Base-by-base conservation (phyloP, 1,139 yeast genomes). In the Candida gigantensis region DNA sequence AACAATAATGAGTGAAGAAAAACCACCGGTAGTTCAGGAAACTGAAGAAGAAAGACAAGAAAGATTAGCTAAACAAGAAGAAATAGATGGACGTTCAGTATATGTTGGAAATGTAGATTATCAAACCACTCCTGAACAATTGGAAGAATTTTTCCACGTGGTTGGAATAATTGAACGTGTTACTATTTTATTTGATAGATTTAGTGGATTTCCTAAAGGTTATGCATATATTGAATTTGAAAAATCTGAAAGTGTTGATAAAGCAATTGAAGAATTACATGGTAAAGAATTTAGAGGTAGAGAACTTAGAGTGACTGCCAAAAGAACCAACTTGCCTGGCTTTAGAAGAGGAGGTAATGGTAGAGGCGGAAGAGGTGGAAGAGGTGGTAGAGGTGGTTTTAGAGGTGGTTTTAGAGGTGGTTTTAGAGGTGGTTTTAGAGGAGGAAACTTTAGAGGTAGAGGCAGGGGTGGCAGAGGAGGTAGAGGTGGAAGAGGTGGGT, bases 21-120 rank as follows among this genome's bases (percentile, higher is more conserved):
- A 30, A 28, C 34, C 34, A 33, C 17, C 34, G 12, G 40, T 37
- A 36, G 35, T 34, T 20, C 44, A 44, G 25, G 63, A 53, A 43
- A 51, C 64, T 9, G 65, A 57, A 29, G 61, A 56, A 36, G 62
- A 60, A 42, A 49, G 52, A 25, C 57, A 53, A 4, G 60, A 57
- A 42, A 52, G 60, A 34, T 50, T 62, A 41, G 60, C 51, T 10
- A 52, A 48, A 32, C 71, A 65, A 44, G 55, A 55, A 40, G 72
- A 64, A 45, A 47, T 52, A 14, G 75, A 70, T 46, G 39, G 51
- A 15, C 51, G 73, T 16, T 69, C 74, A 4, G 52, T 70, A 6
- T 69, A 65, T 40, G 72, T 70, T 6, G 74, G 72, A 6, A 70
- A 69, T 46, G 72, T 70, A 11, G 72, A 68, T 44, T 70, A 62